Evolutionary conservation across 768 basidiomycete genomes (phyloP).

Genomic region (Leccinum uliginosum): DNA sequence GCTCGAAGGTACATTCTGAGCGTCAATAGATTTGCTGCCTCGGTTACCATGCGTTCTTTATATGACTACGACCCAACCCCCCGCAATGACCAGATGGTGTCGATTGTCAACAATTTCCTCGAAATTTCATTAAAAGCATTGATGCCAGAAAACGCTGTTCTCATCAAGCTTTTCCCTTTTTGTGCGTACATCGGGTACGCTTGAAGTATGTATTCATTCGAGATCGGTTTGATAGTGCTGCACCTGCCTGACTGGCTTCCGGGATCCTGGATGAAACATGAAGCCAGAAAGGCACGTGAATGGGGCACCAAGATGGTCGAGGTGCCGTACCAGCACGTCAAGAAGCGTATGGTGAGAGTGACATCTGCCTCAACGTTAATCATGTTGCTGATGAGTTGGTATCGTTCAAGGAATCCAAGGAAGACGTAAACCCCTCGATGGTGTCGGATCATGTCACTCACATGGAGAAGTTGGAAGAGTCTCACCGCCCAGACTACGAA

Average conservation of each 20-base stretch:
- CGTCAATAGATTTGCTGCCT: conserved; percentile 26
- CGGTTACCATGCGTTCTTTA: conserved; percentile 23
- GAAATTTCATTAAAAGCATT: conserved; percentile 1
- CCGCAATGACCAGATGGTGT: conserved; percentile 14
- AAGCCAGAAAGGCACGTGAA: conserved; percentile 8
- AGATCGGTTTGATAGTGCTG: conserved; percentile 14
- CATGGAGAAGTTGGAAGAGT: conserved; percentile 6
- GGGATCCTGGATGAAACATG: conserved; percentile 11
- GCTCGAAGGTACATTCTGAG: not conserved
- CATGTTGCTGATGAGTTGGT: not conserved
- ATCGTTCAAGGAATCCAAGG: conserved; percentile 4
- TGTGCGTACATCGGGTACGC: conserved; percentile 1
- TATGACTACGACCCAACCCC: conserved; percentile 21
- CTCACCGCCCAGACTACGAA: conserved; percentile 6
- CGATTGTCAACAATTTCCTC: conserved; percentile 6
- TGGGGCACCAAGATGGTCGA: conserved; percentile 10
- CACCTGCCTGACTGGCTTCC: conserved; percentile 27
- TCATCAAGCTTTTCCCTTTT: conserved; percentile 15
- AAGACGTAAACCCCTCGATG: conserved; percentile 7
- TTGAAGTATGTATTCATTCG: not conserved
- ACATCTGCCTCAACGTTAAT: not conserved
- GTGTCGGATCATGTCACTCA: conserved; percentile 11
- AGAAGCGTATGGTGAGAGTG: conserved; percentile 8
- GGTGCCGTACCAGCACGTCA: conserved; percentile 12
- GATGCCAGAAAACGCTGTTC: conserved; percentile 11